These are phyloP conservation scores for Pyropia haitanensis DNA, from an alignment of 23 red algal genomes.

Conservation along the genomic window DNA sequence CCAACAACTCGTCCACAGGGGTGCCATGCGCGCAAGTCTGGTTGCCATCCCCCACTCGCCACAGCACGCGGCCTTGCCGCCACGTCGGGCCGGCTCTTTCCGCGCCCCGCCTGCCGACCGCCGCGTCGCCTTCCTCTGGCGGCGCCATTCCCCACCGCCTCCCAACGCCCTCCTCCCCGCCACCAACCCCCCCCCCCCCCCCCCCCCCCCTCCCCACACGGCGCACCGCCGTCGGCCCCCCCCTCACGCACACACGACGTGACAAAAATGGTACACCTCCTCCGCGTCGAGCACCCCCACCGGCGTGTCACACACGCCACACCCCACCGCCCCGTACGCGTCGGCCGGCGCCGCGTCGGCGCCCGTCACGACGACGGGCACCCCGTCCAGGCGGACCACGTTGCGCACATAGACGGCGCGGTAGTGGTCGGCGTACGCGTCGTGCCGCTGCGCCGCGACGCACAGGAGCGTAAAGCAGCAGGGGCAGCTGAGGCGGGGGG, in stretches of 20 bases:
- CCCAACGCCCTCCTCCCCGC: too few species aligned
- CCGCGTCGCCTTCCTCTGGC: too few species aligned
- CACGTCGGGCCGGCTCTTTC: too few species aligned
- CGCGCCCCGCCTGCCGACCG: too few species aligned
- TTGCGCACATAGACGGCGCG: constrained; percentile 65
- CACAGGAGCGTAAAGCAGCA: constrained; percentile 68
- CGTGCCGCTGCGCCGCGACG: constrained; percentile 38
- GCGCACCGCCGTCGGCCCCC: too few species aligned
- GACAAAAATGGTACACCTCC: constrained; percentile 79
- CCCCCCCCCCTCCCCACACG: too few species aligned
- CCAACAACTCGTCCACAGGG: too few species aligned
- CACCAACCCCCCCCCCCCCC: too few species aligned
- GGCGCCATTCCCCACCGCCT: too few species aligned
- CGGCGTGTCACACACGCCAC: constrained; percentile 41
- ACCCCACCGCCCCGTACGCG: constrained; percentile 32
- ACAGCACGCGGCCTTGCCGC: too few species aligned
- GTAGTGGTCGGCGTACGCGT: constrained; percentile 51
- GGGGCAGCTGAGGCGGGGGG: constrained; percentile 28
- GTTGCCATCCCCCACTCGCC: too few species aligned
- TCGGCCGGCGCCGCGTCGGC: constrained; percentile 13
- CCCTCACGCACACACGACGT: constrained; percentile 45
- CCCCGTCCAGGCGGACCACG: constrained; percentile 19
- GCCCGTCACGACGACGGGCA: constrained; percentile 21
- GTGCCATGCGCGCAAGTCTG: too few species aligned
- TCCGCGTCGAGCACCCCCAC: constrained; percentile 49